Percentiles rank a stretch among this genome's conserved stretches.
Evolutionary conservation across 164 flowering plant genomes (phyloP).

Genomic region (Chloranthus sessilifolius): DNA sequence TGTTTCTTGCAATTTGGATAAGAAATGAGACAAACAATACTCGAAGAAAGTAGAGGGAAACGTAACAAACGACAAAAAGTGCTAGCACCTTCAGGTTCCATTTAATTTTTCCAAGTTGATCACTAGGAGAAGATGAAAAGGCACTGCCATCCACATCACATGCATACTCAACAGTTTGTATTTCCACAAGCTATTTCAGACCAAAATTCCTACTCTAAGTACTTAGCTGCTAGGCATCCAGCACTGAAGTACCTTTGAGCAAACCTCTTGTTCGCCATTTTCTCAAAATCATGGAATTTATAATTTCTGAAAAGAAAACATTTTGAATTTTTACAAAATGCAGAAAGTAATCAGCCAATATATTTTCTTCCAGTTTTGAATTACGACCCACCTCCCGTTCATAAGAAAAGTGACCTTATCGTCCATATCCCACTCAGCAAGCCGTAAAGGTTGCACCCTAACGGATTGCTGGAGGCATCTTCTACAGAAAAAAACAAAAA

Average conservation of each 20-base stretch:
- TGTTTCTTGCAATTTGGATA: no score
- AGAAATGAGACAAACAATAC: no score
- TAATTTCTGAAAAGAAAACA: conserved; percentile 69
- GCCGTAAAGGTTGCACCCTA: conserved; percentile 92
- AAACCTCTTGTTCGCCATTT: conserved; percentile 95
- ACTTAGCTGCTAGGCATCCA: conserved; percentile 82
- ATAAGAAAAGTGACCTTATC: conserved; percentile 87
- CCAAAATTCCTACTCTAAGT: conserved; percentile 97
- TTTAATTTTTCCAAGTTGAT: conserved; percentile 88
- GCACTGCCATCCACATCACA: conserved; percentile 99
- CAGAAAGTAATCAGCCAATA: conserved; percentile 6
- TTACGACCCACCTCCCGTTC: conserved; percentile 78
- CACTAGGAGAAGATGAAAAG: conserved; percentile 80
- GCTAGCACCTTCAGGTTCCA: conserved; percentile 96
- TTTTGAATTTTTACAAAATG: conserved; percentile 19
- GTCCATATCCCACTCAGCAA: conserved; percentile 89
- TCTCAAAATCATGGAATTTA: conserved; percentile 91
- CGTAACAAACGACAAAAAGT: no score
- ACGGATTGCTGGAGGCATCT: no score
- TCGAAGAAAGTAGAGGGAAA: no score
- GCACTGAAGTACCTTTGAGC: conserved; percentile 85
- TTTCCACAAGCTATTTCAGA: conserved; percentile 88
- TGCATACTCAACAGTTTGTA: conserved; percentile 91
- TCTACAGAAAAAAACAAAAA: no score
- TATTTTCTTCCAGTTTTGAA: background rate